Base-by-base conservation (phyloP, 2,329 filamentous ascomycete genomes). In the Botrytis fabae region DNA sequence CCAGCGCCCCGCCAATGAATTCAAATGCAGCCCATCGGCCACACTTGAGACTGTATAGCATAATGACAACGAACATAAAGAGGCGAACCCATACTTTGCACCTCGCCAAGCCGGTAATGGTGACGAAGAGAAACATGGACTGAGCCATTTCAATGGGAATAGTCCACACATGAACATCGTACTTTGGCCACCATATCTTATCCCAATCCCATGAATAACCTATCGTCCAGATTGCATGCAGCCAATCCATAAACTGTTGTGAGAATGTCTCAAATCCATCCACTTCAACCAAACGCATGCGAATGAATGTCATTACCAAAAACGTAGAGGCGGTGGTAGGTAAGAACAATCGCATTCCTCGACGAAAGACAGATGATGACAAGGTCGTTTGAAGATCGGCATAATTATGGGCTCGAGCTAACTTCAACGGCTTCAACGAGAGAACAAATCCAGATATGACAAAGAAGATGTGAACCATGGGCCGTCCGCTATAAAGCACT, bases 381-480 rank as follows among this genome's bases (percentile, higher is more conserved):
- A 87, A 80, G 4, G 83, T 82, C 6, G 80, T 78, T 72, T 82
- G 81, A 68, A 83, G 81, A 18, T 80, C 79, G 16, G 81, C 80
- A 70, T 81, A 79, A 70, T 84, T 80, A 48, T 82, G 80, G 20
- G 80, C 78, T 71, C 83, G 84, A 14, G 85, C 81, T 38, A 82
- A 79, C 70, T 82, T 81, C 51, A 86, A 78, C 1, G 85, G 83
- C 74, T 84, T 84, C 75, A 83, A 81, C 6, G 84, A 83, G 38
- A 87, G 81, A 5, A 83, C 85, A 75, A 85, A 86, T 44, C 85
- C 85, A 1, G 85, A 86, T 54, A 87, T 85, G 75, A 86, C 82
- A 78, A 86, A 86, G 79, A 87, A 86, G 54, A 87, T 82, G 76
- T 85, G 83, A 4, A 87, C 85, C 83, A 85, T 85, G 16, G 85